Percentiles rank a stretch among this genome's conserved stretches.
Conservation (phyloP, 148 eudicot genomes). For the Gaultheria prostrata region DNA sequence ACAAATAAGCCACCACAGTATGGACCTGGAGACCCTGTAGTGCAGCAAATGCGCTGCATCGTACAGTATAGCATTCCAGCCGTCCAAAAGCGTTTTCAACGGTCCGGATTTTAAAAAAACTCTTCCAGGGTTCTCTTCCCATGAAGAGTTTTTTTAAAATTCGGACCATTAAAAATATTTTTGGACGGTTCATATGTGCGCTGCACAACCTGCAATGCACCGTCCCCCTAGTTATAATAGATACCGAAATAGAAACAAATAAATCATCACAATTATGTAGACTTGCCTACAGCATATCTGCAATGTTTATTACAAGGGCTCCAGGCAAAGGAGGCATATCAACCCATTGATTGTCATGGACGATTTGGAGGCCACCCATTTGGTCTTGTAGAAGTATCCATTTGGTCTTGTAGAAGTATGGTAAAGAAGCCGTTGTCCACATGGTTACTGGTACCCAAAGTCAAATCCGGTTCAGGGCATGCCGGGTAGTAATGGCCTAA, state of each 20-base stretch:
- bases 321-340: background rate
- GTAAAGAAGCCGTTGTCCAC: background rate
- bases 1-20: background rate
- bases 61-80: too few relatives aligned
- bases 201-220: too few relatives aligned
- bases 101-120: too few relatives aligned
- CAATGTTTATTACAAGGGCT: background rate
- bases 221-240: too few relatives aligned
- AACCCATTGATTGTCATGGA: constrained; percentile 3
- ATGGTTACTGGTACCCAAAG: constrained; percentile 2
- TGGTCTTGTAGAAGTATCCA: too few relatives aligned
- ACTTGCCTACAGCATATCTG: constrained; percentile 4
- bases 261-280: background rate
- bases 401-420: constrained; percentile 23
- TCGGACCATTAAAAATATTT: too few relatives aligned
- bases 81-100: too few relatives aligned
- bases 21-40: too few relatives aligned
- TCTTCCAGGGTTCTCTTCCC: too few relatives aligned
- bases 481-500: background rate
- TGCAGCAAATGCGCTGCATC: too few relatives aligned
- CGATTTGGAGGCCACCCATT: constrained; percentile 11
- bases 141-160: too few relatives aligned
- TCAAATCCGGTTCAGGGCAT: background rate
- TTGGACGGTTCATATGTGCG: too few relatives aligned
- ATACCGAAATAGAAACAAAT: background rate